A percentile compares a stretch with the other conserved stretches of the same genome.
Conservation (phyloP, 2,329 filamentous ascomycete genomes). For the Aschersonia sp. region DNA sequence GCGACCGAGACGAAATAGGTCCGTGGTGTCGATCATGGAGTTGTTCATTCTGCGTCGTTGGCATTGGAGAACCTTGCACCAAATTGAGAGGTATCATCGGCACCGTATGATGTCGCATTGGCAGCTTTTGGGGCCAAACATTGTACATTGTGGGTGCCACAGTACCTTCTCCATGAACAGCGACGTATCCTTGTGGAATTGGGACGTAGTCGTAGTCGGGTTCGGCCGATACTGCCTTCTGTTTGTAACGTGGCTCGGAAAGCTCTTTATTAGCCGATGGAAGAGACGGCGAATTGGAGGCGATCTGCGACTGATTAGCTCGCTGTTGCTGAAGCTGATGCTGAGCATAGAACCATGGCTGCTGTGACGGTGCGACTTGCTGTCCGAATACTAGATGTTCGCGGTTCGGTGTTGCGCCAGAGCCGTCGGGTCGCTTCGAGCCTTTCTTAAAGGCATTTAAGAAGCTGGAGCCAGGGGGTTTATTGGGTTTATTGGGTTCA, state of each 20-base stretch:
- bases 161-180: conserved; percentile 21
- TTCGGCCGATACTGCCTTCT: conserved; percentile 7
- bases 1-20: too few relatives aligned
- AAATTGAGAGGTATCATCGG: too few relatives aligned
- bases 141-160: conserved; percentile 15
- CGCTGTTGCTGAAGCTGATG: neutral
- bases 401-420: neutral
- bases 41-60: too few relatives aligned
- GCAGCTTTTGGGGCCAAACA: conserved; percentile 4
- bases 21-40: too few relatives aligned
- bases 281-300: neutral
- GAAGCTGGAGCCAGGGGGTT: conserved; percentile 12
- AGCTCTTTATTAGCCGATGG: neutral
- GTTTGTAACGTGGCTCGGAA: neutral
- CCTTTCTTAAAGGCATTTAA: conserved; percentile 17
- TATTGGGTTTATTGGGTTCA: conserved; percentile 8
- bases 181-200: conserved; percentile 20
- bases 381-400: neutral
- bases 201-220: conserved; percentile 22
- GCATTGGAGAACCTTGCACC: too few relatives aligned
- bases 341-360: neutral
- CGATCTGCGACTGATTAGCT: neutral
- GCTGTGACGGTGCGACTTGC: neutral
- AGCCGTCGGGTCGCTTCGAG: conserved; percentile 10
- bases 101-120: conserved; percentile 3